These are phyloP conservation scores for Anthracocystis setariae DNA, from an alignment of 1,284 basidiomycete genomes.

Conservation along the genomic window DNA sequence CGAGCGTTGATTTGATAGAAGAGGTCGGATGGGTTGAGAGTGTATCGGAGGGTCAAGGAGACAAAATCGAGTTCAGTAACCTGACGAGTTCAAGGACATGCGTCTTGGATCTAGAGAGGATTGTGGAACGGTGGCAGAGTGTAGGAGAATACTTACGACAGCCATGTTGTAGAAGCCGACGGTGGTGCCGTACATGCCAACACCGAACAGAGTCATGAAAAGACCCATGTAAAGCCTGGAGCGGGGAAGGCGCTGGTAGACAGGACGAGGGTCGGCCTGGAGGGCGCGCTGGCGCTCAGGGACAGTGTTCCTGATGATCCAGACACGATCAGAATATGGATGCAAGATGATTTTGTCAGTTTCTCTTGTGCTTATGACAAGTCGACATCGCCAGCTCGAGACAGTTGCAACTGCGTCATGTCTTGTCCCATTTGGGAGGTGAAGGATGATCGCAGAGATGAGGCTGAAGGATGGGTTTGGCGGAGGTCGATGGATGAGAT, in stretches of 20 bases:
- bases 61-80: no score
- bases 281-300: constrained; percentile 60
- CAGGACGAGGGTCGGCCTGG: constrained; percentile 60
- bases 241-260: constrained; percentile 61
- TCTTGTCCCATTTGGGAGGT: no score
- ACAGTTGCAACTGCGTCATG: no score
- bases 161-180: constrained; percentile 63
- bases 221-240: constrained; percentile 61
- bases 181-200: constrained; percentile 60
- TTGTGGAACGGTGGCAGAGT: neutral
- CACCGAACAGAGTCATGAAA: constrained; percentile 62
- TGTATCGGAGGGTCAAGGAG: no score
- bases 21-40: no score
- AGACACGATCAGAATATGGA: neutral
- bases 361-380: no score
- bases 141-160: constrained; percentile 40
- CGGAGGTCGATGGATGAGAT: neutral
- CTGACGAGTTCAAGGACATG: no score
- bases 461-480: no score
- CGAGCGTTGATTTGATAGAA: neutral
- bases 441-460: no score
- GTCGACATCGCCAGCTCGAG: no score
- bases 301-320: constrained; percentile 52
- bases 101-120: no score
- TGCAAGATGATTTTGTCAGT: neutral